These are phyloP conservation scores for Sodiomyces alkalinus DNA, from an alignment of 2,329 filamentous ascomycete species.

Conservation along the genomic window DNA sequence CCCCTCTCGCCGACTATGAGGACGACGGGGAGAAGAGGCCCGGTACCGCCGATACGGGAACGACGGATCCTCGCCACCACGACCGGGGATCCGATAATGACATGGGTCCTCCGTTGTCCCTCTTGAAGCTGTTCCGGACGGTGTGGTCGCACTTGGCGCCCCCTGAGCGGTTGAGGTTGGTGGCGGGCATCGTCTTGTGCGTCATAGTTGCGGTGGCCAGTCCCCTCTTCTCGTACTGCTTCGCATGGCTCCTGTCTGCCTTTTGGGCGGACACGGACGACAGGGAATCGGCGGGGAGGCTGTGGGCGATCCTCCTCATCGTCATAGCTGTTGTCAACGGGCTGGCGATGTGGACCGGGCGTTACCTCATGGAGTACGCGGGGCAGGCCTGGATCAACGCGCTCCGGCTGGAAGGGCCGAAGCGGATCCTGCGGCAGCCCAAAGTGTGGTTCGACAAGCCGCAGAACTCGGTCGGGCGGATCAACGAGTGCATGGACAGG, in stretches of 20 bases:
- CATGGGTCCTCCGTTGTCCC: slow-evolving; percentile 10
- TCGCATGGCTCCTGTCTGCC: slow-evolving; percentile 55
- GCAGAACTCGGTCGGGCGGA: slow-evolving; percentile 43
- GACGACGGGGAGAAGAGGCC: background rate
- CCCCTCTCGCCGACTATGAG: background rate
- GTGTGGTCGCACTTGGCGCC: slow-evolving; percentile 51
- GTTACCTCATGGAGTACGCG: slow-evolving; percentile 55
- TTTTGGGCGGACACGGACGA: slow-evolving; percentile 45
- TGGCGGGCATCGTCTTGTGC: slow-evolving; percentile 45
- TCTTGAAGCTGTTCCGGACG: slow-evolving; percentile 15
- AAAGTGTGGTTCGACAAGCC: slow-evolving; percentile 63
- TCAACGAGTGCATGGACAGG: slow-evolving; percentile 61
- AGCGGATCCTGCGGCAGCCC: slow-evolving; percentile 58
- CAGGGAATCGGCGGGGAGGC: slow-evolving; percentile 31
- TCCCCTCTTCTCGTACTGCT: slow-evolving; percentile 61
- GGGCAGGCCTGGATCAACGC: slow-evolving; percentile 65
- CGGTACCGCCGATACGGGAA: background rate
- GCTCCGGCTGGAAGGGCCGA: slow-evolving; percentile 53
- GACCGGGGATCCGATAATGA: background rate
- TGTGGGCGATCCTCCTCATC: slow-evolving; percentile 57
- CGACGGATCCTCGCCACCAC: background rate
- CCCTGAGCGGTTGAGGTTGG: slow-evolving; percentile 35
- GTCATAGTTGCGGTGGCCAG: slow-evolving; percentile 50
- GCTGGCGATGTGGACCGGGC: slow-evolving; percentile 45
- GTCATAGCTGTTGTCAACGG: slow-evolving; percentile 54